These are phyloP conservation scores for Fusarium annulatum DNA, from an alignment of 2,329 filamentous ascomycete genomes.

Conservation along the genomic window DNA sequence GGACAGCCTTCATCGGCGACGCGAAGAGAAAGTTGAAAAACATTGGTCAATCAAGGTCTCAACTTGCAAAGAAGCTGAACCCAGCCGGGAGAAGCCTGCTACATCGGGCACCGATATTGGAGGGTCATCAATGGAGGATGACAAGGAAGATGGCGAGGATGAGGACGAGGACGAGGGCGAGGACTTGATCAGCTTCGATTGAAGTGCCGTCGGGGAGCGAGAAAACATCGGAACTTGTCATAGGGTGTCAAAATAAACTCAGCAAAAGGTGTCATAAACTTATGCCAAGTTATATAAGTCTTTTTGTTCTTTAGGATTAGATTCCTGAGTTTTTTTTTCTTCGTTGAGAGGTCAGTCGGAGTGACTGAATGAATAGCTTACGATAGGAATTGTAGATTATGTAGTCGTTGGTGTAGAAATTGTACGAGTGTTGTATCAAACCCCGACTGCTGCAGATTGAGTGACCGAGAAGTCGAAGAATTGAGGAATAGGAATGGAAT, in stretches of 20 bases:
- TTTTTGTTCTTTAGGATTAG: too few species aligned
- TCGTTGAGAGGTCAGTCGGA: too few species aligned
- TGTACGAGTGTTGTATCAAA: slow-evolving; percentile 1
- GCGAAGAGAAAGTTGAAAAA: not conserved
- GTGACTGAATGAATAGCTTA: not conserved
- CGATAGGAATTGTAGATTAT: not conserved
- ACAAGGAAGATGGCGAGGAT: not conserved
- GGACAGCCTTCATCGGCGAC: not conserved
- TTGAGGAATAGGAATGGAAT: not conserved
- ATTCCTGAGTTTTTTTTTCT: too few species aligned
- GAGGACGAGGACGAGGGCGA: not conserved
- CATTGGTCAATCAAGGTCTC: not conserved
- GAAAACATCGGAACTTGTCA: too few species aligned
- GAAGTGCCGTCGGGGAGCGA: not conserved
- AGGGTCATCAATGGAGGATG: not conserved
- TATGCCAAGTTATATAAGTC: too few species aligned
- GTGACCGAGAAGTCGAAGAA: not conserved
- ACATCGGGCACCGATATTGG: too few species aligned
- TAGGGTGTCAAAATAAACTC: too few species aligned
- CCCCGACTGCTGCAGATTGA: not conserved
- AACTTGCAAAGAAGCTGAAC: not conserved
- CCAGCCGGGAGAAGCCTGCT: not conserved
- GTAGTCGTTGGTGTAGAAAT: not conserved
- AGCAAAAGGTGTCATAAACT: too few species aligned
- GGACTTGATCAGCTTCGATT: not conserved